These are phyloP conservation scores for Mucor piriformis DNA, from an alignment of 371 early-diverging fungal genomes.

Conservation along the genomic window DNA sequence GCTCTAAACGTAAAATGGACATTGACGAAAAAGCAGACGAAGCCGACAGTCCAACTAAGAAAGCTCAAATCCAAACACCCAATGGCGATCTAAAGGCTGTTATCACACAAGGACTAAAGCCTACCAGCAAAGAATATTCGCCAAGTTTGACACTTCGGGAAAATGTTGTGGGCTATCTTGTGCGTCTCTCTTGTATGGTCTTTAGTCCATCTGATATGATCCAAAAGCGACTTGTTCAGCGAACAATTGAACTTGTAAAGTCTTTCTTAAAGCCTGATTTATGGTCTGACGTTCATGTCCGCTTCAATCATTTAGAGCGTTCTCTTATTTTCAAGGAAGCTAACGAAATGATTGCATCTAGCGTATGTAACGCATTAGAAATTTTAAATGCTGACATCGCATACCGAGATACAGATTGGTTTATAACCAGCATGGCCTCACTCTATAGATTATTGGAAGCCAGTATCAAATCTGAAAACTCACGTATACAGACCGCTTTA, in stretches of 20 bases:
- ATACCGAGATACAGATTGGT: conserved; percentile 67
- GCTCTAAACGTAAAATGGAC: conserved; percentile 27
- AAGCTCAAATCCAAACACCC: conserved; percentile 31
- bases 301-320: conserved; percentile 54
- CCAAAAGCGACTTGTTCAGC: conserved; percentile 58
- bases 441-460: conserved; percentile 72
- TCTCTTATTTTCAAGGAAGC: conserved; percentile 47
- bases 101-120: conserved; percentile 2
- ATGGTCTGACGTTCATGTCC: conserved; percentile 66
- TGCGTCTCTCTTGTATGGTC: conserved; percentile 72
- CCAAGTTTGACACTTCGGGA: conserved; percentile 66
- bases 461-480: conserved; percentile 70
- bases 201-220: conserved; percentile 55
- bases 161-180: conserved; percentile 68
- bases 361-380: conserved; percentile 71
- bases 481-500: conserved; percentile 63
- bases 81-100: conserved; percentile 32
- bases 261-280: conserved; percentile 59
- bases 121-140: conserved; percentile 43
- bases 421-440: conserved; percentile 63
- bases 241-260: conserved; percentile 66
- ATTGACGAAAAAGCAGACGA: conserved; percentile 8
- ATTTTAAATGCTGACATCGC: conserved; percentile 67
- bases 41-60: conserved; percentile 29
- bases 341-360: conserved; percentile 41